Conservation (phyloP, 768 basidiomycete genomes). For the Mrakia hoshinonis region DNA sequence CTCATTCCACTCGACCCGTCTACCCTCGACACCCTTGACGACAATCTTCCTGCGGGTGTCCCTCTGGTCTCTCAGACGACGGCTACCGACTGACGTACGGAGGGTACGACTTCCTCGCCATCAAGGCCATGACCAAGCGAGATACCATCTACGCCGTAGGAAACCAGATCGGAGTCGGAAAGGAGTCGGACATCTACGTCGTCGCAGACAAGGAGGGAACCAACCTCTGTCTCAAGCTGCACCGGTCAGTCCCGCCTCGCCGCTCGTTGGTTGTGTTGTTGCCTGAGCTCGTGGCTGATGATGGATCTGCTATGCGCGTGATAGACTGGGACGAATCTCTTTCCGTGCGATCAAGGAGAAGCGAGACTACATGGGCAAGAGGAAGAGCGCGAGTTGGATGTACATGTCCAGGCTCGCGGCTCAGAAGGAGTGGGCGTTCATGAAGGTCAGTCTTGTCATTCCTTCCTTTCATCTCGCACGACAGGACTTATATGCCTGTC, state of each 20-base stretch:
- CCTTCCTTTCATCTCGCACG: not conserved
- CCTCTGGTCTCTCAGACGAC: slow-evolving; percentile 56
- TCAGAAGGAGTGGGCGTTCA: slow-evolving; percentile 96
- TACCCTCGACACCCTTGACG: not conserved
- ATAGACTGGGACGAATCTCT: slow-evolving; percentile 87
- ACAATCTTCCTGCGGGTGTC: not conserved
- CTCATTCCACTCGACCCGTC: too few relatives aligned
- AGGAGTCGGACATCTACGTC: slow-evolving; percentile 77
- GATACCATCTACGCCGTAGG: slow-evolving; percentile 84
- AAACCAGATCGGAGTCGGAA: slow-evolving; percentile 96
- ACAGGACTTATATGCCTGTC: not conserved
- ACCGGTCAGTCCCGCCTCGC: slow-evolving; percentile 53
- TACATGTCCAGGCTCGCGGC: slow-evolving; percentile 95
- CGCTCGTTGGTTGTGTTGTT: not conserved
- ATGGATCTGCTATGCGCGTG: not conserved
- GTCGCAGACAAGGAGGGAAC: slow-evolving; percentile 76
- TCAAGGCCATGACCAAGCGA: slow-evolving; percentile 82
- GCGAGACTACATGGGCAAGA: slow-evolving; percentile 88
- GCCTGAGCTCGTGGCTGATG: not conserved
- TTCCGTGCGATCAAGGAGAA: slow-evolving; percentile 96
- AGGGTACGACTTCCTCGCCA: slow-evolving; percentile 93
- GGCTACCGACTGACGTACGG: slow-evolving; percentile 96
- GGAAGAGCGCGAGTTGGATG: slow-evolving; percentile 98
- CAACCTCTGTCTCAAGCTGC: slow-evolving; percentile 85
- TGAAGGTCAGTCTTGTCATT: slow-evolving; percentile 63